Conservation (phyloP, 2,329 filamentous ascomycete species). For the Fusarium sp. region DNA sequence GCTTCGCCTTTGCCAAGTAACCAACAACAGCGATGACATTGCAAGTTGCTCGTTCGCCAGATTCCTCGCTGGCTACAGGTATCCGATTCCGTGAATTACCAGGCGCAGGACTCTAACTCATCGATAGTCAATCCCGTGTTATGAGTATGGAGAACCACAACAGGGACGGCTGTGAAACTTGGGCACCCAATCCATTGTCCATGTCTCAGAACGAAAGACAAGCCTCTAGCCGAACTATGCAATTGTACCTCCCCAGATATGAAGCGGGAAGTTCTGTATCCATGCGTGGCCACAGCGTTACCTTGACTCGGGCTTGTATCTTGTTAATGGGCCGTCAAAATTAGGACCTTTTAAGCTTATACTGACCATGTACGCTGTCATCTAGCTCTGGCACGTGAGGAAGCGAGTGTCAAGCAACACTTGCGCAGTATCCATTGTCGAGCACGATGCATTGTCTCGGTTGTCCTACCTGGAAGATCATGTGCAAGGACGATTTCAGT, state of each 20-base stretch:
- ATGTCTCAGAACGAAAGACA: constrained; percentile 30
- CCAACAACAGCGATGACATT: background rate
- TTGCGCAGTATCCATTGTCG: background rate
- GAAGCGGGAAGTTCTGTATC: constrained; percentile 4
- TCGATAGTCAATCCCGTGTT: constrained; percentile 22
- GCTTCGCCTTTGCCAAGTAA: constrained; percentile 5
- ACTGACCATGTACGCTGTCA: constrained; percentile 33
- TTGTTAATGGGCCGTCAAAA: constrained; percentile 14
- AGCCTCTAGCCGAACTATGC: constrained; percentile 36
- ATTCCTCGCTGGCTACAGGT: constrained; percentile 9
- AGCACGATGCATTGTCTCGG: background rate
- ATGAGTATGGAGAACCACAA: constrained; percentile 30
- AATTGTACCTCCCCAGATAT: constrained; percentile 24
- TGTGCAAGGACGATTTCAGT: constrained; percentile 15
- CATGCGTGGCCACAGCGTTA: background rate
- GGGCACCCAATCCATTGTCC: constrained; percentile 29
- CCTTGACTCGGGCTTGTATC: constrained; percentile 30
- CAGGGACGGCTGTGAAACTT: constrained; percentile 34
- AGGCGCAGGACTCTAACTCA: constrained; percentile 2
- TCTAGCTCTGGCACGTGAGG: constrained; percentile 15
- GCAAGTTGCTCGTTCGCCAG: background rate
- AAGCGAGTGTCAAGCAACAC: constrained; percentile 18
- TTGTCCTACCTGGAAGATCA: constrained; percentile 23
- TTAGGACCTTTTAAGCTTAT: constrained; percentile 45
- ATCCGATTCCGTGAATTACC: constrained; percentile 9